Conservation (phyloP, 2,329 filamentous ascomycete genomes). For the Dactylella cylindrospora region DNA sequence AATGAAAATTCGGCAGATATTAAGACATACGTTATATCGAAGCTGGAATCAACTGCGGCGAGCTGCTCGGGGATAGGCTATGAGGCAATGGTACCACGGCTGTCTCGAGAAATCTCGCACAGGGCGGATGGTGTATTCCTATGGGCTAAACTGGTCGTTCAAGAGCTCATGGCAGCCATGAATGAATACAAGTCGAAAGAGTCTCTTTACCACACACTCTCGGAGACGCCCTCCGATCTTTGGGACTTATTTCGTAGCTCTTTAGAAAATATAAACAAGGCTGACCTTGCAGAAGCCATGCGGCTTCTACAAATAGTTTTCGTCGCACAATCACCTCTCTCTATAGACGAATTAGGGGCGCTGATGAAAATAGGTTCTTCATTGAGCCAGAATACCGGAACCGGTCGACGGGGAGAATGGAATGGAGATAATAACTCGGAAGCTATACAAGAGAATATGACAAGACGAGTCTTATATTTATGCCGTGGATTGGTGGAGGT, state of each 20-base stretch:
- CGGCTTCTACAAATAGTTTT: not conserved
- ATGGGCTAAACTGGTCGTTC: slow-evolving; percentile 5
- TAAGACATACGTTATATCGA: too few relatives aligned
- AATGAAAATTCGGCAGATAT: too few relatives aligned
- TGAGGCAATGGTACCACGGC: not conserved
- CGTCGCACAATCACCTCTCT: not conserved
- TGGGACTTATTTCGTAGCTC: not conserved
- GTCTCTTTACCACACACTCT: not conserved
- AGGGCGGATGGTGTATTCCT: slow-evolving; percentile 4
- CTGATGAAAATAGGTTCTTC: too few relatives aligned
- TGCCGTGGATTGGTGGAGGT: too few relatives aligned
- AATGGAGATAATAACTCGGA: slow-evolving; percentile 5
- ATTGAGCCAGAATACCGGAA: not conserved
- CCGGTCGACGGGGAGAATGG: not conserved
- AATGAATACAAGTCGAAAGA: not conserved
- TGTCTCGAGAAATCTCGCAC: not conserved
- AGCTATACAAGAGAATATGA: not conserved
- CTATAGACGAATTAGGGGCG: too few relatives aligned
- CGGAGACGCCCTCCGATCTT: not conserved
- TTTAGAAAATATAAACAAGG: not conserved
- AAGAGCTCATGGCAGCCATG: not conserved
- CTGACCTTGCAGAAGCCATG: not conserved
- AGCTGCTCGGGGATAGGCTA: too few relatives aligned
- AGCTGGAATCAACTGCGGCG: too few relatives aligned
- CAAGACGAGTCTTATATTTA: too few relatives aligned